Percentiles rank a stretch among this genome's conserved stretches.
phyloP scores from a whole-genome alignment of 2,329 filamentous ascomycete genomes.

The Trichoderma afroharzianum region DNA sequence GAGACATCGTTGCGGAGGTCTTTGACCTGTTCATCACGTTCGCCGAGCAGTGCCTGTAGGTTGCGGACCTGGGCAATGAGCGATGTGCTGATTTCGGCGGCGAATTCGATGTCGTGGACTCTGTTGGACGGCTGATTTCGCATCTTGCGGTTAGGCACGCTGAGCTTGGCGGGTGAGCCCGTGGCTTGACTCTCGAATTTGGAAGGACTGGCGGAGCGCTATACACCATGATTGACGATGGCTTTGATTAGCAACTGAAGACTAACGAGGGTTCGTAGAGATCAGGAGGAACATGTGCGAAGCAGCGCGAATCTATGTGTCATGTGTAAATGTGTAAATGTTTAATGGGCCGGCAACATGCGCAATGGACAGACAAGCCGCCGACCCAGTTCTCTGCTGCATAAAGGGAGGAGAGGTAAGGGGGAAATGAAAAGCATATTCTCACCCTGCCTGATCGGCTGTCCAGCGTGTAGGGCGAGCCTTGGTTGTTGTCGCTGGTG shows the following conservation, averaged over 20 bases:
- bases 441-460: constrained; percentile 52
- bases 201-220: constrained; percentile 69
- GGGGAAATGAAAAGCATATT: constrained; percentile 5
- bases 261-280: not conserved
- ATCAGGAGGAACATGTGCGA: not conserved
- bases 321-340: not conserved
- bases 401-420: not conserved
- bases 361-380: not conserved
- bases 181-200: constrained; percentile 82
- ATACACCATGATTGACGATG: constrained; percentile 7
- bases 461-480: constrained; percentile 53
- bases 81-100: constrained; percentile 95
- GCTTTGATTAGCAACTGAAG: not conserved
- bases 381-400: not conserved
- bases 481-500: constrained; percentile 58
- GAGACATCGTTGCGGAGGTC: constrained; percentile 70
- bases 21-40: constrained; percentile 84
- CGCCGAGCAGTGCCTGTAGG: constrained; percentile 76
- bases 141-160: constrained; percentile 80
- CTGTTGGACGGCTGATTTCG: constrained; percentile 85
- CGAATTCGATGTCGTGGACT: constrained; percentile 94
- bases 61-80: constrained; percentile 91
- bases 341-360: not conserved
- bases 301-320: not conserved
- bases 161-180: constrained; percentile 84